A percentile compares a stretch with the other conserved stretches of the same genome.
phyloP scores from a whole-genome alignment of 2,329 filamentous ascomycete species.

The Lachnellula occidentalis region DNA sequence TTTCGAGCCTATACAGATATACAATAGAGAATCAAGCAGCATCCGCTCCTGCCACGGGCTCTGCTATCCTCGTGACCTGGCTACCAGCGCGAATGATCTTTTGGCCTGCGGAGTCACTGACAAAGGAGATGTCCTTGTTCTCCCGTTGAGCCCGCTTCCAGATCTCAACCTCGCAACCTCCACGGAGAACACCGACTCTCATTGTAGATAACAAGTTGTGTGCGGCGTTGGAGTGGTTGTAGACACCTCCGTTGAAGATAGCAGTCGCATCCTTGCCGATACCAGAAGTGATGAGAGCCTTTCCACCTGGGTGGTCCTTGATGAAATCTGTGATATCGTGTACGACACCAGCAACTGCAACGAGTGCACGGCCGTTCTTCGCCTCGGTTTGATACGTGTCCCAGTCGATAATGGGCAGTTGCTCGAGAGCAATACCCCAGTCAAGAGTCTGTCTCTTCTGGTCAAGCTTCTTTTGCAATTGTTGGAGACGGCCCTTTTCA shows the following conservation, averaged over 20 bases:
- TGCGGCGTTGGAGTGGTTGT: slow-evolving; percentile 83
- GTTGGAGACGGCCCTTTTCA: slow-evolving; percentile 84
- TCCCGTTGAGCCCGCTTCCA: slow-evolving; percentile 84
- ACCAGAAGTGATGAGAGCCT: slow-evolving; percentile 75
- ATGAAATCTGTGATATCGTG: slow-evolving; percentile 82
- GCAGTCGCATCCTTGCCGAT: slow-evolving; percentile 85
- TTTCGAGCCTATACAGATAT: slow-evolving; percentile 6
- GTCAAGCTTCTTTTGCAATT: slow-evolving; percentile 88
- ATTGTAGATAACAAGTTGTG: slow-evolving; percentile 86
- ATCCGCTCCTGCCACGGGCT: slow-evolving; percentile 77
- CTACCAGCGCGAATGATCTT: slow-evolving; percentile 80
- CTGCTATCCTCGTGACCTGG: slow-evolving; percentile 77
- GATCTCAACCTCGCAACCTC: slow-evolving; percentile 85
- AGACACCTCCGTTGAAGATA: slow-evolving; percentile 89
- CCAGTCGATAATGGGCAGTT: slow-evolving; percentile 81
- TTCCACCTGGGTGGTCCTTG: slow-evolving; percentile 85
- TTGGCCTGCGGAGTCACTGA: slow-evolving; percentile 75
- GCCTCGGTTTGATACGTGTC: slow-evolving; percentile 76
- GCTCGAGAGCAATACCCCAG: slow-evolving; percentile 81
- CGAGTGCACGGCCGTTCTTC: slow-evolving; percentile 70
- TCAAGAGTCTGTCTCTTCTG: slow-evolving; percentile 77
- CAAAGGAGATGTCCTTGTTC: slow-evolving; percentile 74
- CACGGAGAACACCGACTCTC: slow-evolving; percentile 80
- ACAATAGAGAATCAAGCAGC: slow-evolving; percentile 53
- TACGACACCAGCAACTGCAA: slow-evolving; percentile 77